Evolutionary conservation across 331 rosid species (phyloP).

Genomic region (Quercus phellos): DNA sequence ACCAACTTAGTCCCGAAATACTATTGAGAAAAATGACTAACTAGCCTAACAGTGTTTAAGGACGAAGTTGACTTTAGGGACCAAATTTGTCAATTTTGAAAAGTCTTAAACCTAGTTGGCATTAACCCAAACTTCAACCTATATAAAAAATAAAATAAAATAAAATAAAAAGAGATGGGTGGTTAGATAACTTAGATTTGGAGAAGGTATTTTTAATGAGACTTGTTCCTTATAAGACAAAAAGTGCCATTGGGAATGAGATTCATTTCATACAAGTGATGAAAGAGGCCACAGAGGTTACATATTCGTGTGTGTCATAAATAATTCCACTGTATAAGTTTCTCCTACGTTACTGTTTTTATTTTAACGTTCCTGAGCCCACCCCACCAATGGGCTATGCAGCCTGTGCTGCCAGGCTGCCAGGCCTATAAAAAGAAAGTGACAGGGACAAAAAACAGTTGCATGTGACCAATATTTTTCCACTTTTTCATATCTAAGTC

Average conservation of each 20-base stretch:
- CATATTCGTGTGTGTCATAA: too few species aligned
- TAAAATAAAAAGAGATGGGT: background rate
- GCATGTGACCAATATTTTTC: too few species aligned
- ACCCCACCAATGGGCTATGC: background rate
- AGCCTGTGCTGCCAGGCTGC: background rate
- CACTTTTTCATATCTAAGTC: too few species aligned
- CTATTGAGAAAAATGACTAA: too few species aligned
- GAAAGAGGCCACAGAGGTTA: too few species aligned
- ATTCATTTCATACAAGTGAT: background rate
- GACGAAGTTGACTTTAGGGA: too few species aligned
- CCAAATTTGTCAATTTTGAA: too few species aligned
- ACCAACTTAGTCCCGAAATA: too few species aligned
- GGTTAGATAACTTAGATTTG: constrained; percentile 11
- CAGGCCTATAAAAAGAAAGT: background rate
- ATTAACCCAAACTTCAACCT: too few species aligned
- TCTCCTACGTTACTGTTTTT: background rate
- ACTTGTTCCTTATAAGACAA: background rate
- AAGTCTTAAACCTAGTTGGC: too few species aligned
- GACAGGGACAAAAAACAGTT: background rate
- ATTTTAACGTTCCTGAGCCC: background rate
- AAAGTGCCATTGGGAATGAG: constrained; percentile 15
- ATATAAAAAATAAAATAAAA: background rate
- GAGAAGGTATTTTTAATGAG: background rate
- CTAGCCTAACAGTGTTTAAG: too few species aligned
- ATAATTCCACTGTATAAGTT: too few species aligned